These are phyloP conservation scores for Pachysolen tannophilus DNA, from an alignment of 805 yeast genomes.

Conservation along the genomic window DNA sequence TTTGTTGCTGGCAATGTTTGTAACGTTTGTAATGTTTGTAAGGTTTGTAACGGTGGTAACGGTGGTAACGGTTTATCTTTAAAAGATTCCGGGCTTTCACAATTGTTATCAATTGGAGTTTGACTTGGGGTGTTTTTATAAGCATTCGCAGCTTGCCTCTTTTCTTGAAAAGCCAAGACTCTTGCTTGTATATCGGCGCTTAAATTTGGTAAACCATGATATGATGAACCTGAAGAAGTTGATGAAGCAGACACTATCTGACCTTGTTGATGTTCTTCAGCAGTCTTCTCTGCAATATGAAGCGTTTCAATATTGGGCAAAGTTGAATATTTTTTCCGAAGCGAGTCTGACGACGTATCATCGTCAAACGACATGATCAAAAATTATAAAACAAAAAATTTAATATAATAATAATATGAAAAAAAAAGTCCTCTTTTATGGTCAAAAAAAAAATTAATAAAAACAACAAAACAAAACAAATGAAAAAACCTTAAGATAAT, in stretches of 20 bases:
- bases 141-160: slow-evolving; percentile 44
- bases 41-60: slow-evolving; percentile 22
- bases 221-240: slow-evolving; percentile 9
- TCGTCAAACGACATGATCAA: neutral
- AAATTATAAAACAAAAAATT: no score
- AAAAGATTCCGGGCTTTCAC: neutral
- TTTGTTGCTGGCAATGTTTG: neutral
- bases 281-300: no score
- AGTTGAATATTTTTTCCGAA: no score
- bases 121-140: slow-evolving; percentile 3
- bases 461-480: no score
- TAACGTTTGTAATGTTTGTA: neutral
- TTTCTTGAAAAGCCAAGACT: slow-evolving; percentile 79
- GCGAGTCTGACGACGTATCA: neutral
- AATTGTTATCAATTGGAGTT: neutral
- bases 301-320: no score
- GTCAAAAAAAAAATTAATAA: no score
- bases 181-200: slow-evolving; percentile 82
- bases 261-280: no score
- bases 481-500: no score
- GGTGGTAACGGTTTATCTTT: slow-evolving; percentile 34
- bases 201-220: slow-evolving; percentile 29
- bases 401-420: no score
- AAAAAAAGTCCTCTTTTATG: no score
- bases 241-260: no score